Evolutionary conservation across 2,329 filamentous ascomycete genomes (phyloP).

Genomic region (Fusarium brevicatenulatum): DNA sequence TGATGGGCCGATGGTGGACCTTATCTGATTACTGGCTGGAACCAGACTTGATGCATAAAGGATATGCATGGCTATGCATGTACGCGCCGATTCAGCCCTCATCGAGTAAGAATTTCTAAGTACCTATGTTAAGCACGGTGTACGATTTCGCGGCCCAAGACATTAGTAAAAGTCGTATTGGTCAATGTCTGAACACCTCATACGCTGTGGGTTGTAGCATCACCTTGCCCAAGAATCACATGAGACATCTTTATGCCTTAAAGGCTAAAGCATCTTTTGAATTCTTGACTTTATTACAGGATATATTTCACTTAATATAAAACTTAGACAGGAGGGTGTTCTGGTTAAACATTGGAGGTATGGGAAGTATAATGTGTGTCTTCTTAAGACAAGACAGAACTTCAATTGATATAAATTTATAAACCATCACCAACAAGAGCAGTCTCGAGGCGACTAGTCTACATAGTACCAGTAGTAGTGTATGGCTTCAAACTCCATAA

Average conservation of each 20-base stretch:
- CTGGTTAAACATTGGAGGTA: background rate
- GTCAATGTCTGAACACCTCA: background rate
- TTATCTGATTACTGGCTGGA: constrained; percentile 19
- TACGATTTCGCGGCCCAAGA: background rate
- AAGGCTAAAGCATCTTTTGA: too few relatives aligned
- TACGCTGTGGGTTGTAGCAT: background rate
- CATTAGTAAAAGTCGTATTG: background rate
- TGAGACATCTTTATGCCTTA: background rate
- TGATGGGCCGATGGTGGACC: constrained; percentile 30
- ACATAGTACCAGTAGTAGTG: constrained; percentile 11
- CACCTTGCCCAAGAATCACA: background rate
- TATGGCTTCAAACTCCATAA: constrained; percentile 24
- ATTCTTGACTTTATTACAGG: too few relatives aligned
- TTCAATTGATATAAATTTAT: background rate
- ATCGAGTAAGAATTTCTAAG: background rate
- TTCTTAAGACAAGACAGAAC: background rate
- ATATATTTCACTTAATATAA: too few relatives aligned
- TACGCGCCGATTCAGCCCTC: constrained; percentile 11
- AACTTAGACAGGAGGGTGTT: background rate
- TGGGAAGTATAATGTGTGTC: background rate
- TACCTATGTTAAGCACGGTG: background rate
- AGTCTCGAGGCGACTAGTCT: constrained; percentile 7
- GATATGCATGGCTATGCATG: constrained; percentile 6
- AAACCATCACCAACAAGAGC: constrained; percentile 2
- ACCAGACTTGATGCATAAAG: constrained; percentile 12